Evolutionary conservation across 768 basidiomycete genomes (phyloP).

Genomic region (Termitomyces sp.): DNA sequence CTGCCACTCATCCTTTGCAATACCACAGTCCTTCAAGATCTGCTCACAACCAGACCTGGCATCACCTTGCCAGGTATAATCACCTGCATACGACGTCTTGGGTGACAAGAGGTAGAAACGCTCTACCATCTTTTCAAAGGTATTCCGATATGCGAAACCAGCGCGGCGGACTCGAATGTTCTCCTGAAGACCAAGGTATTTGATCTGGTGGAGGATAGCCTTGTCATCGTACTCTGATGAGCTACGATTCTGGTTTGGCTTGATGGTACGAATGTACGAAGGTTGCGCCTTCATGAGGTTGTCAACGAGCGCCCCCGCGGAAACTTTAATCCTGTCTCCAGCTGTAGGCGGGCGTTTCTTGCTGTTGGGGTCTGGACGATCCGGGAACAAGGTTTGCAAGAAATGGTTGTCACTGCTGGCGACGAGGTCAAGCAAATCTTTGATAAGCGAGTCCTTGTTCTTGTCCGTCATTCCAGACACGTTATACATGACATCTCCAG

Average conservation of each 20-base stretch:
- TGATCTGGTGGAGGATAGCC: slow-evolving; percentile 97
- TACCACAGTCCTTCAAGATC: slow-evolving; percentile 93
- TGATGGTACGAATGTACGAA: slow-evolving; percentile 98
- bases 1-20: slow-evolving; percentile 97
- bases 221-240: slow-evolving; percentile 89
- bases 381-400: slow-evolving; percentile 86
- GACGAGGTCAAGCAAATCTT: slow-evolving; percentile 90
- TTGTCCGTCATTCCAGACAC: slow-evolving; percentile 99
- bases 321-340: slow-evolving; percentile 95
- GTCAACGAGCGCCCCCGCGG: slow-evolving; percentile 94
- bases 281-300: slow-evolving; percentile 98
- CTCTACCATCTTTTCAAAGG: slow-evolving; percentile 99
- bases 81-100: slow-evolving; percentile 95
- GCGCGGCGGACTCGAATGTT: slow-evolving; percentile 97
- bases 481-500: slow-evolving; percentile 98
- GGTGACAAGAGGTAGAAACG: slow-evolving; percentile 95
- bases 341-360: slow-evolving; percentile 98
- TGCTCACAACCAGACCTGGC: slow-evolving; percentile 87
- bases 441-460: slow-evolving; percentile 96
- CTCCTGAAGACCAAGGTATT: slow-evolving; percentile 97
- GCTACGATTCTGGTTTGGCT: slow-evolving; percentile 96
- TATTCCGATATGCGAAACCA: slow-evolving; percentile 97
- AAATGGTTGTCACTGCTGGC: slow-evolving; percentile 79
- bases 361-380: slow-evolving; percentile 91
- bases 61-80: slow-evolving; percentile 96